Base-by-base conservation (phyloP, 1,284 basidiomycete genomes). In the Trametes pubescens region DNA sequence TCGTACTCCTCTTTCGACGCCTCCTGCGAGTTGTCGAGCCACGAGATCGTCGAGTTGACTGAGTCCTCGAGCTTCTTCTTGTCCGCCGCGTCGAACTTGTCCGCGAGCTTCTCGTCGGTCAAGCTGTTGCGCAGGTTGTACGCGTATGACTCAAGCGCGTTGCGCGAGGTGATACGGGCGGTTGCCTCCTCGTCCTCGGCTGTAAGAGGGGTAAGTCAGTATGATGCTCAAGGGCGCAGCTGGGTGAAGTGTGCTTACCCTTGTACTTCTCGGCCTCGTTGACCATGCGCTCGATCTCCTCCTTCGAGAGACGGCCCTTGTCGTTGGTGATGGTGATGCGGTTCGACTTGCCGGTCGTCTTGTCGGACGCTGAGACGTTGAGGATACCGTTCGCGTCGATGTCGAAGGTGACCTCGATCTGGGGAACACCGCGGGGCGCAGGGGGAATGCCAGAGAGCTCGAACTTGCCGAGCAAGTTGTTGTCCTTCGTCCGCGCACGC, bases 221-320 rank as follows among this genome's bases (percentile, higher is more conserved):
- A 67, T 35, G 1, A 2, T 8, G 26, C 18, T 24, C 26, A 61
- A 26, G 11, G n/a, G 44, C 8, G 38, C 21, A 24, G 21, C 9
- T 52, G 24, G 35, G 52, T 54, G 16, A n/a, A 49, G 29, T 32
- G 21, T 22, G 73, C 84, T 76, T 79, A 83, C 87, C 84, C 82
- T 92, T 95, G 86, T 94, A 97, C 81, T 94, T 92, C 88, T 96
- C 95, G 65, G 95, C 95, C 73, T 97, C 94, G 69, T 80, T 75
- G 64, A 98, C 91, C 97, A 99, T 99, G 77, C 94, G 91, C 83
- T 99, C 96, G 70, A 99, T 99, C 81, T 99, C 96, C 80, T 98
- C 96, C 86, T 97, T 97, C 74, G 94, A 96, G 62, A 99, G 85
- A 81, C 97, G 96, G 61, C 97, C 97, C 86, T 98, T 98, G 86